Evolutionary conservation across 176 grass and related monocot species (phyloP).

Genomic region (Carex pumila): DNA sequence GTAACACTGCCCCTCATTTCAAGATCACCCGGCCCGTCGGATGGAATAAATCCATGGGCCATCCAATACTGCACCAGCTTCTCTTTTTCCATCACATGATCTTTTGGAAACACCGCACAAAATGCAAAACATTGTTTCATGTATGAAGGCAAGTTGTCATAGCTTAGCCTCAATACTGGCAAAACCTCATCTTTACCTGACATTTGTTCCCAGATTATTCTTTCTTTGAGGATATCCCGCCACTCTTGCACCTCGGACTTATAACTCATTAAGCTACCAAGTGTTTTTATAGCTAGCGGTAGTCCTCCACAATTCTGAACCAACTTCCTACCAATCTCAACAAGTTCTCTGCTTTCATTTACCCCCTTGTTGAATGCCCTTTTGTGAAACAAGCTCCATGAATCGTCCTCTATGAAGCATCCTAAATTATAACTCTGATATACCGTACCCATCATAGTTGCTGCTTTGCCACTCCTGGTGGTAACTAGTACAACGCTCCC

Average conservation of each 20-base stretch:
- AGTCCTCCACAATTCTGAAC: neutral
- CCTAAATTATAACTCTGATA: neutral
- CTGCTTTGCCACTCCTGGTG: neutral
- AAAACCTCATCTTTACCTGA: neutral
- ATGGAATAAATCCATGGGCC: conserved; percentile 9
- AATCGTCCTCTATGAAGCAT: neutral
- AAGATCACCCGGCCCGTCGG: neutral
- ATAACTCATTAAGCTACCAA: neutral
- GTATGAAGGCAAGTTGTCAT: neutral
- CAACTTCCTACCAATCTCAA: neutral
- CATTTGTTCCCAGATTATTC: neutral
- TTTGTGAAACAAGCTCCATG: neutral
- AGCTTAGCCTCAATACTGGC: neutral
- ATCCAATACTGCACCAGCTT: conserved; percentile 7
- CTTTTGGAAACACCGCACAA: neutral
- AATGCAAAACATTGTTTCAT: conserved; percentile 21
- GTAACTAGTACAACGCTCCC: neutral
- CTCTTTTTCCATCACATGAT: neutral
- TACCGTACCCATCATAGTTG: neutral
- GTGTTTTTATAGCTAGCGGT: neutral
- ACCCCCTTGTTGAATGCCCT: neutral
- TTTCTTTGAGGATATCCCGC: neutral
- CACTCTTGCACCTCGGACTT: neutral
- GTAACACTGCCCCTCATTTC: neutral
- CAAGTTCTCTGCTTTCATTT: neutral